These are phyloP conservation scores for Neurospora sp. DNA, from an alignment of 2,329 filamentous ascomycete genomes.

Conservation along the genomic window DNA sequence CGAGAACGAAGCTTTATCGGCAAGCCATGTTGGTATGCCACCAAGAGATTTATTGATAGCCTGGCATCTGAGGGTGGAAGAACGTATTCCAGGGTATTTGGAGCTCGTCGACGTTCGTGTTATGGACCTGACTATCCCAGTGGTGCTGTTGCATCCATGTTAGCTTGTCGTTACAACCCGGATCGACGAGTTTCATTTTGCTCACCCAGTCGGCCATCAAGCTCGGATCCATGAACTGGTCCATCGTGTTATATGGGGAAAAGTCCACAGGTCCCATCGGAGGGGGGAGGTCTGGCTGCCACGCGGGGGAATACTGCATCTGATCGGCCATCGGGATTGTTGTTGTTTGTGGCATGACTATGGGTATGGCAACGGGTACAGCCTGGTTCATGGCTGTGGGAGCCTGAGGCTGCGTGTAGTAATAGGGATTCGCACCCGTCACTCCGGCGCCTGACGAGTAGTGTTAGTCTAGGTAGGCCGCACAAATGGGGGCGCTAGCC, in stretches of 20 bases:
- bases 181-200: background rate
- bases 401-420: background rate
- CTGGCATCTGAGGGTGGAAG: conserved; percentile 6
- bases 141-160: conserved; percentile 10
- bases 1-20: background rate
- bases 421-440: background rate
- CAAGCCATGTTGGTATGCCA: background rate
- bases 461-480: background rate
- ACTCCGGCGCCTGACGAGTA: background rate
- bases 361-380: background rate
- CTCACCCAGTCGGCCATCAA: conserved; percentile 9
- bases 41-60: background rate
- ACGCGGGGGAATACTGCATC: background rate
- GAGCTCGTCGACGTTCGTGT: conserved; percentile 14
- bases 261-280: background rate
- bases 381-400: background rate
- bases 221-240: conserved; percentile 7
- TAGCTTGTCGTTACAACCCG: background rate
- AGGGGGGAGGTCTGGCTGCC: conserved; percentile 1
- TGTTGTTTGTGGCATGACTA: background rate
- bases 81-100: conserved; percentile 20
- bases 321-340: background rate
- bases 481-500: background rate
- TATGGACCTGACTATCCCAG: conserved; percentile 20
- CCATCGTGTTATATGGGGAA: conserved; percentile 2